These are phyloP conservation scores for Lasiosphaeria miniovina DNA, from an alignment of 495 filamentous ascomycete genomes.

Conservation along the genomic window DNA sequence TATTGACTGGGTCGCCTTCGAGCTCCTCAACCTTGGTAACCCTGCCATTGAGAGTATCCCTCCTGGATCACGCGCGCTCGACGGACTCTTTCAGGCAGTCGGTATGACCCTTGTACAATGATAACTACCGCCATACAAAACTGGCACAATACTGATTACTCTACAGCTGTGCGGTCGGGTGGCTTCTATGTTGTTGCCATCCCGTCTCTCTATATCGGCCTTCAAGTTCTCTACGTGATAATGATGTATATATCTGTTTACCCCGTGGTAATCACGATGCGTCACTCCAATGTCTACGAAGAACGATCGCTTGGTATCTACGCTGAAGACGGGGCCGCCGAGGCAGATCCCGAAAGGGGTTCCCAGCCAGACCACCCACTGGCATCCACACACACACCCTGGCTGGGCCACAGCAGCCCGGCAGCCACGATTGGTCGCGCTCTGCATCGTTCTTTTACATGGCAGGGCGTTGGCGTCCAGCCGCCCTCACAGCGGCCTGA, in stretches of 20 bases:
- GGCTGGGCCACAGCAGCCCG: slow-evolving; percentile 19
- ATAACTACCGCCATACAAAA: not conserved
- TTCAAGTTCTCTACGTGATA: slow-evolving; percentile 80
- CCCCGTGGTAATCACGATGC: slow-evolving; percentile 71
- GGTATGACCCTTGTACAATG: slow-evolving; percentile 25
- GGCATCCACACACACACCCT: slow-evolving; percentile 12
- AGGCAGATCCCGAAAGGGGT: slow-evolving; percentile 16
- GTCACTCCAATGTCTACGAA: slow-evolving; percentile 63
- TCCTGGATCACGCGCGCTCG: slow-evolving; percentile 59
- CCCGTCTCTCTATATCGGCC: slow-evolving; percentile 62
- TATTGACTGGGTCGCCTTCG: slow-evolving; percentile 79
- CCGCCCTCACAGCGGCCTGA: slow-evolving; percentile 20
- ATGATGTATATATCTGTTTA: slow-evolving; percentile 91
- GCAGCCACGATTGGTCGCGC: slow-evolving; percentile 28
- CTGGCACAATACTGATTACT: slow-evolving; percentile 7
- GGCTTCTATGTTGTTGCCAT: slow-evolving; percentile 84
- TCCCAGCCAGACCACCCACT: slow-evolving; percentile 2
- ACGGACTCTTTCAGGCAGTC: slow-evolving; percentile 80
- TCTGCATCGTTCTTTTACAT: slow-evolving; percentile 34
- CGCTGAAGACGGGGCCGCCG: slow-evolving; percentile 39
- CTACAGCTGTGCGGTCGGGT: slow-evolving; percentile 67
- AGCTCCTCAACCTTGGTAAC: slow-evolving; percentile 75
- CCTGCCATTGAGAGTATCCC: slow-evolving; percentile 56
- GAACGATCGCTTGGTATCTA: slow-evolving; percentile 71
- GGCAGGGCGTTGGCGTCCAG: slow-evolving; percentile 37